Percentiles rank a stretch among this genome's conserved stretches.
Evolutionary conservation across 2,329 filamentous ascomycete species (phyloP).

Genomic region (Zymoseptoria pseudotritici): DNA sequence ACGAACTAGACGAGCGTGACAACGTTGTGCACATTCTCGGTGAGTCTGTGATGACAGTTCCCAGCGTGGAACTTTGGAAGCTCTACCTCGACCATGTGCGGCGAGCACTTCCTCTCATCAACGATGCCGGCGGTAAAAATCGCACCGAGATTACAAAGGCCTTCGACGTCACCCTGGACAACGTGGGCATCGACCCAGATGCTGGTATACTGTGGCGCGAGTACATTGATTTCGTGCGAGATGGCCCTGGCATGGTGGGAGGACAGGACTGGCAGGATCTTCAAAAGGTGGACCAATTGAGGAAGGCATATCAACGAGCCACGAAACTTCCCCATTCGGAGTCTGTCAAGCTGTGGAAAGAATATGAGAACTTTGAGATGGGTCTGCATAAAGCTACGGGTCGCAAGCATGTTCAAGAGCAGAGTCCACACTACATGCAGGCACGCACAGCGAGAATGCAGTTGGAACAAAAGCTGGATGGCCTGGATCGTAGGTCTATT

Average conservation of each 20-base stretch:
- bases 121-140: slow-evolving; percentile 68
- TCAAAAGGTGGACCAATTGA: slow-evolving; percentile 91
- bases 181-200: slow-evolving; percentile 85
- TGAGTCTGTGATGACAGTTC: slow-evolving; percentile 67
- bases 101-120: slow-evolving; percentile 76
- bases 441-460: slow-evolving; percentile 84
- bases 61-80: slow-evolving; percentile 82
- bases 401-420: slow-evolving; percentile 88
- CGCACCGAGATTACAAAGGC: slow-evolving; percentile 74
- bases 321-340: slow-evolving; percentile 79
- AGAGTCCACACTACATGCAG: slow-evolving; percentile 90
- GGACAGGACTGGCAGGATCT: slow-evolving; percentile 91
- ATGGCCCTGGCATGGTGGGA: slow-evolving; percentile 68
- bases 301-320: slow-evolving; percentile 86
- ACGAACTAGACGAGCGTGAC: slow-evolving; percentile 73
- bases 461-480: slow-evolving; percentile 78
- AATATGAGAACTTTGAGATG: slow-evolving; percentile 96
- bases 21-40: slow-evolving; percentile 78
- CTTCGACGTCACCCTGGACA: slow-evolving; percentile 86
- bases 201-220: slow-evolving; percentile 87
- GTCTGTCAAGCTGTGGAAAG: slow-evolving; percentile 84
- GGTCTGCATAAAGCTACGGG: slow-evolving; percentile 86
- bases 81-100: slow-evolving; percentile 94
- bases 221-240: slow-evolving; percentile 88
- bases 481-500: slow-evolving; percentile 67